Evolutionary conservation across 805 yeast species (phyloP).

Genomic region (Candida montana): DNA sequence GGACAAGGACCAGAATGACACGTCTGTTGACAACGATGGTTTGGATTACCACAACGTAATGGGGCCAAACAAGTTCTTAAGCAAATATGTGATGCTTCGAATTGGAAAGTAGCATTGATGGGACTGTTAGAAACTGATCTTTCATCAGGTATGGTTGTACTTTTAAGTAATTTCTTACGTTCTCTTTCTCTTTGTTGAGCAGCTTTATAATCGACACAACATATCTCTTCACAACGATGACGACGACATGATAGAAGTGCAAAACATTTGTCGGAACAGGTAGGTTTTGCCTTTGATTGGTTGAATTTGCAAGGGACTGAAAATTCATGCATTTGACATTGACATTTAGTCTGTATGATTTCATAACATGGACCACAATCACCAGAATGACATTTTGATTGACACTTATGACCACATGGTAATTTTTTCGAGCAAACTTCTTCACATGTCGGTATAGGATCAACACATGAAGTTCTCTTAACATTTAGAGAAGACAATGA

Average conservation of each 20-base stretch:
- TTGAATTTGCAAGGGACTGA: slow-evolving; percentile 58
- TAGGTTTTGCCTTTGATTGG: slow-evolving; percentile 47
- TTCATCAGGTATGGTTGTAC: slow-evolving; percentile 28
- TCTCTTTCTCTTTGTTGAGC: slow-evolving; percentile 47
- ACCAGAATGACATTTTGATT: slow-evolving; percentile 70
- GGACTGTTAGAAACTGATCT: slow-evolving; percentile 20
- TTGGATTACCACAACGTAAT: slow-evolving; percentile 51
- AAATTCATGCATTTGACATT: slow-evolving; percentile 54
- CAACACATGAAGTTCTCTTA: slow-evolving; percentile 57
- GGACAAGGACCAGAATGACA: slow-evolving; percentile 81
- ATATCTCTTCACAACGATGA: slow-evolving; percentile 63
- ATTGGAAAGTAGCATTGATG: slow-evolving; percentile 46
- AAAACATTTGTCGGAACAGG: slow-evolving; percentile 66
- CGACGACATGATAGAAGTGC: slow-evolving; percentile 74
- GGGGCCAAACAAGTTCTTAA: slow-evolving; percentile 56
- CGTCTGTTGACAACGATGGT: slow-evolving; percentile 59
- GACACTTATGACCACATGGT: slow-evolving; percentile 75
- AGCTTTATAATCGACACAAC: slow-evolving; percentile 63
- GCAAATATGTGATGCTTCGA: slow-evolving; percentile 75
- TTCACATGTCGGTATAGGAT: slow-evolving; percentile 75
- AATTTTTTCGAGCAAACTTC: slow-evolving; percentile 55
- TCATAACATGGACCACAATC: slow-evolving; percentile 65
- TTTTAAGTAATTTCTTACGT: slow-evolving; percentile 44
- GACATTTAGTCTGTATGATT: slow-evolving; percentile 47
- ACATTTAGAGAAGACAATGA: slow-evolving; percentile 33